These are phyloP conservation scores for Penicillium sclerotiorum DNA, from an alignment of 2,329 filamentous ascomycete species.

Conservation along the genomic window DNA sequence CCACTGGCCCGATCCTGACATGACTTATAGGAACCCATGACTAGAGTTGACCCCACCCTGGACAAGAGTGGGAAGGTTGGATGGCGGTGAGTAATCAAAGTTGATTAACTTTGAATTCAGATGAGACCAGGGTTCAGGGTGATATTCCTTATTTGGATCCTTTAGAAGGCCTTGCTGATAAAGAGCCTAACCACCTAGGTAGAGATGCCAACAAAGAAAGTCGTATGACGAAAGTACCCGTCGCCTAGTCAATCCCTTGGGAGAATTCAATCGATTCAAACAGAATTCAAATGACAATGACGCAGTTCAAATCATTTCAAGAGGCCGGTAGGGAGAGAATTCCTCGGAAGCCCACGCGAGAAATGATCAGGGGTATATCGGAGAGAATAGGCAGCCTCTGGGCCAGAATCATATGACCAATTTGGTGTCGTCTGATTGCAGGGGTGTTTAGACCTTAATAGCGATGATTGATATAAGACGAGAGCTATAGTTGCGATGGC, in stretches of 20 bases:
- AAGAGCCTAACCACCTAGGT: too few species aligned
- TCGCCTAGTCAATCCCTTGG: too few species aligned
- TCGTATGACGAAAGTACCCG: too few species aligned
- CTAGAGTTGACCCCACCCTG: background rate
- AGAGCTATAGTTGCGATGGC: background rate
- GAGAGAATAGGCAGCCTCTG: constrained; percentile 4
- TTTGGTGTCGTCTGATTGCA: background rate
- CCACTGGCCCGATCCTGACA: constrained; percentile 29
- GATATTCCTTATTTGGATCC: too few species aligned
- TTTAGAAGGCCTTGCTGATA: too few species aligned
- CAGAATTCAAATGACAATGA: constrained; percentile 12
- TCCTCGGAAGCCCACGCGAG: constrained; percentile 4
- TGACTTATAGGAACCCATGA: constrained; percentile 34
- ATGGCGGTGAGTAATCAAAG: background rate
- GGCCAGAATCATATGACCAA: constrained; percentile 20
- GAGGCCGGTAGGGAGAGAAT: constrained; percentile 8
- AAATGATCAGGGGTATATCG: constrained; percentile 9
- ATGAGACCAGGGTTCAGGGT: too few species aligned
- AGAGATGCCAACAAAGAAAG: too few species aligned
- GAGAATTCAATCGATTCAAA: too few species aligned
- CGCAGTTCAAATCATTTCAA: constrained; percentile 8
- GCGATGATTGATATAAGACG: background rate
- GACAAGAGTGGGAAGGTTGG: background rate
- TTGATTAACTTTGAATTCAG: too few species aligned
- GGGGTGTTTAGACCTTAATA: too few species aligned